Base-by-base conservation (phyloP, 1,139 yeast species). In the Spathaspora sp. region DNA sequence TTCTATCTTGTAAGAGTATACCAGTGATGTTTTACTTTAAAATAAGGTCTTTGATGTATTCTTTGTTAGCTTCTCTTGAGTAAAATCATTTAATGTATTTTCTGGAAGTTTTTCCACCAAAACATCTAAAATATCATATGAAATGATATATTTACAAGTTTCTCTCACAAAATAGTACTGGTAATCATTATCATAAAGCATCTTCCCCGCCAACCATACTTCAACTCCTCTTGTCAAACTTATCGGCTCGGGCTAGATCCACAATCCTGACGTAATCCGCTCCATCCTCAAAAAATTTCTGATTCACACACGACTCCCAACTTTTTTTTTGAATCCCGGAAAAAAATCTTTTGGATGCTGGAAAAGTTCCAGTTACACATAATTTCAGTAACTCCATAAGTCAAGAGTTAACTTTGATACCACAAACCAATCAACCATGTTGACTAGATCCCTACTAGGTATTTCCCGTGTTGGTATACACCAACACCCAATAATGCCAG, bases 381-480 rank as follows among this genome's bases (percentile, higher is more conserved):
- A 29, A n/a, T 29, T 29, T n/a, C 17, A 7, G 11, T 37, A 15
- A 8, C 18, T 16, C 40, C 16, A 13, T 20, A 4, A 20, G 18
- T 17, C 15, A 20, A 6, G 11, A 27, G 11, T 27, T 25, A 20
- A 20, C 23, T 27, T 27, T 4, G 31, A 27, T 27, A 10, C 11
- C n/a, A 25, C 9, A 13, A 31, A 15, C 18, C 7, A 7, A 29
- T 13, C 11, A n/a, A 31, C 34, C n/a, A 34, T 34, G 38, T 34
- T 34, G 13, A 34, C 38, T 9, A 23, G 38, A 34, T 34, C 38
- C 16, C 38, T 34, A 34, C 11, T 34, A 34, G 23, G 38, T 17
- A 16, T 34, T 4, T 13, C 18, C 10, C 36, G 36, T 34, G 13
- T 15, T 11, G 38, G 38, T 7, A 8, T 25, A n/a, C 23, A 11